These are phyloP conservation scores for Cichorium intybus DNA, from an alignment of 140 eudicot species.

Conservation along the genomic window DNA sequence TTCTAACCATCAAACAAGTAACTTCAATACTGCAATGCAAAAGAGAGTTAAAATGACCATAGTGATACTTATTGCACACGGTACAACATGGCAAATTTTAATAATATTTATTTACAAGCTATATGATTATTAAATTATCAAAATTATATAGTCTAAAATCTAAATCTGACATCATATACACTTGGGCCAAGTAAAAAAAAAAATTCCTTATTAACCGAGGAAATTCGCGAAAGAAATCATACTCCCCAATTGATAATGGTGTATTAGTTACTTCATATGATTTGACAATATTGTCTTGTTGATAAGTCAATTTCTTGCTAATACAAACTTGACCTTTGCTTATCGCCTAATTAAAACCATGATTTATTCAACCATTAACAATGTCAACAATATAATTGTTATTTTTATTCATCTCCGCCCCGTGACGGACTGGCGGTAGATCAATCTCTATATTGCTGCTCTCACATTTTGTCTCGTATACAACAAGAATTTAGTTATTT, in stretches of 20 bases:
- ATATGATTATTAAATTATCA: too few species aligned
- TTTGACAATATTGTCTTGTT: conserved; percentile 31
- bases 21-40: too few species aligned
- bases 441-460: not conserved
- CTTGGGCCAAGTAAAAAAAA: too few species aligned
- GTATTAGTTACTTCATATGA: conserved; percentile 26
- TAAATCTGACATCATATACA: too few species aligned
- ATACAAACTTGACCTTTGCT: conserved; percentile 30
- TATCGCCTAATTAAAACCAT: conserved; percentile 15
- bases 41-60: too few species aligned
- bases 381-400: not conserved
- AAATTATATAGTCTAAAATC: too few species aligned
- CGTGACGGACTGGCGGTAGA: not conserved
- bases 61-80: too few species aligned
- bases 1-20: too few species aligned
- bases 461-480: not conserved
- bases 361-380: conserved; percentile 10
- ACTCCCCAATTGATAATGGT: not conserved
- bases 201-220: not conserved
- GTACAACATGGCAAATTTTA: too few species aligned
- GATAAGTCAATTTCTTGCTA: conserved; percentile 32
- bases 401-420: not conserved
- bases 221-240: not conserved
- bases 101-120: too few species aligned
- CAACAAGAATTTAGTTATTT: too few species aligned